Conservation (phyloP, 768 basidiomycete species). For the Lentinula lateritia region DNA sequence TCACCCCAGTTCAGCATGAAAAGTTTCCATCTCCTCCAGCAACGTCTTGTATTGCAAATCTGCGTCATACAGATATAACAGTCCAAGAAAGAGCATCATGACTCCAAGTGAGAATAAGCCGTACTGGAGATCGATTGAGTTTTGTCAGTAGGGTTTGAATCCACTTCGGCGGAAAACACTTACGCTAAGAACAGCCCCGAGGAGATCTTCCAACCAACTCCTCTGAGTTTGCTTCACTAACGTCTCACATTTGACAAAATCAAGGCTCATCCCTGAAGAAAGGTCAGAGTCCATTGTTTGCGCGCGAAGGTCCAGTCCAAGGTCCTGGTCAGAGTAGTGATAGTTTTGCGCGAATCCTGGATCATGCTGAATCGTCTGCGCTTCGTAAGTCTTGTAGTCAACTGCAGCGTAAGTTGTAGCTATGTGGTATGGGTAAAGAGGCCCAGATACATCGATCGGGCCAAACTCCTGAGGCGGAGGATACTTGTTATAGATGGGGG, state of each 20-base stretch:
- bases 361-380: too few relatives aligned
- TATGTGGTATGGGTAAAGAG: too few relatives aligned
- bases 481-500: too few relatives aligned
- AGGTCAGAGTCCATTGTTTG: not conserved
- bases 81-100: not conserved
- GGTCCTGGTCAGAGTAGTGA: too few relatives aligned
- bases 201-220: not conserved
- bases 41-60: not conserved
- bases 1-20: not conserved
- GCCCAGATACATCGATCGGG: too few relatives aligned
- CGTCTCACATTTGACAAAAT: not conserved
- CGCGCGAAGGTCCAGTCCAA: not conserved
- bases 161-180: not conserved
- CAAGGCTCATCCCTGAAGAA: not conserved
- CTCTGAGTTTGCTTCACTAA: not conserved
- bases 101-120: not conserved
- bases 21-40: not conserved
- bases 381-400: too few relatives aligned
- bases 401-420: too few relatives aligned
- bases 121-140: not conserved
- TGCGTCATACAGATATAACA: not conserved
- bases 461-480: too few relatives aligned
- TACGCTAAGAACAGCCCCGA: not conserved
- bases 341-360: too few relatives aligned
- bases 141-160: not conserved